A percentile compares a stretch with the other conserved stretches of the same genome.
Conservation (phyloP, 2,329 filamentous ascomycete species). For the Aspergillus caelatus region DNA sequence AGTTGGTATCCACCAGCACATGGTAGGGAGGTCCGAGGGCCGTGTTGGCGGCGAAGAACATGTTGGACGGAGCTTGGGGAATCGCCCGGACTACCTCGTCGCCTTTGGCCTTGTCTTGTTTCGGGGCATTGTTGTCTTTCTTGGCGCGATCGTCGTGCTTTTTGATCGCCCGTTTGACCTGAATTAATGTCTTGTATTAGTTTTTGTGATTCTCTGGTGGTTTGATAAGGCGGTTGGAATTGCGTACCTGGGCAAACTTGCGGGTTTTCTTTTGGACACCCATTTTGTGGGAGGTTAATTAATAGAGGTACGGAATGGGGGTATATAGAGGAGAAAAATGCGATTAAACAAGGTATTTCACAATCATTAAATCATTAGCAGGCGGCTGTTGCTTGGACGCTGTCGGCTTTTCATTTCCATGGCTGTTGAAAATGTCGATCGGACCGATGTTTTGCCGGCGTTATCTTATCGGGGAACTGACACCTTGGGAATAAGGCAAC, state of each 20-base stretch:
- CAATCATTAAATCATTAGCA: background rate
- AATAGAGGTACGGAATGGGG: background rate
- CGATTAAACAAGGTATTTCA: background rate
- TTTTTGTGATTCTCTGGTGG: background rate
- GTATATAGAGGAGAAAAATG: background rate
- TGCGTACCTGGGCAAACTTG: constrained; percentile 79
- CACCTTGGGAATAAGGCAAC: background rate
- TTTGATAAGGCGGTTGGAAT: background rate
- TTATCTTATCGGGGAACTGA: background rate
- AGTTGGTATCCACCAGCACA: constrained; percentile 85
- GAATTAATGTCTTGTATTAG: constrained; percentile 58
- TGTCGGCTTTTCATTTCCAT: background rate
- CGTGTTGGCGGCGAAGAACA: constrained; percentile 90
- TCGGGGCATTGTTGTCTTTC: constrained; percentile 10
- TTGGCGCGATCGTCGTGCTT: constrained; percentile 26
- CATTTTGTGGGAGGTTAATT: constrained; percentile 56
- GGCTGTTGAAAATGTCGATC: background rate
- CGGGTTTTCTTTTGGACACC: constrained; percentile 86
- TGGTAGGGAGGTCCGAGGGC: constrained; percentile 81
- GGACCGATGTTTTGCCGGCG: constrained; percentile 2
- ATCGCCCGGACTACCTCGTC: constrained; percentile 21
- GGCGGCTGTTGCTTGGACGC: background rate
- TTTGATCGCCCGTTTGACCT: constrained; percentile 27
- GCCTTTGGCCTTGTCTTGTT: constrained; percentile 20
- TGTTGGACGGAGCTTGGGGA: constrained; percentile 67